These are phyloP conservation scores for Spergularia azorica DNA, from an alignment of 179 eudicot species.

Conservation along the genomic window DNA sequence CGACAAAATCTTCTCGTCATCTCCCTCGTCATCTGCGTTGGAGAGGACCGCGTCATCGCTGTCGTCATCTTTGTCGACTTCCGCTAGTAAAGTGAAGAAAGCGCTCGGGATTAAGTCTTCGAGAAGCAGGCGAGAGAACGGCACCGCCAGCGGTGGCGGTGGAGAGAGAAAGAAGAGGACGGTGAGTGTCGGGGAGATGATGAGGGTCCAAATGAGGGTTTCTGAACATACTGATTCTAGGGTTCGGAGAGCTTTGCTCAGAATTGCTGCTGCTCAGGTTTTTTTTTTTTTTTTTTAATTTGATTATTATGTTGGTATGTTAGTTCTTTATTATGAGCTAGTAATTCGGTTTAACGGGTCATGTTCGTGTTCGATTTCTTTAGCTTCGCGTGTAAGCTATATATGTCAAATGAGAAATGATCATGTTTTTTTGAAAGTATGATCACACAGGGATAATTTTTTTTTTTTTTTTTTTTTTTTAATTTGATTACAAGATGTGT, in stretches of 20 bases:
- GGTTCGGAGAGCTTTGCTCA: conserved; percentile 70
- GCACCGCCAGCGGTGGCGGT: background rate
- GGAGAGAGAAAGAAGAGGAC: conserved; percentile 30
- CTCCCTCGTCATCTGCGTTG: conserved; percentile 40
- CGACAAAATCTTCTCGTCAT: conserved; percentile 28
- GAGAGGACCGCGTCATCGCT: conserved; percentile 57
- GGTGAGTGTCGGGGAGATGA: conserved; percentile 62
- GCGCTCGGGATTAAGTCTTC: conserved; percentile 64
- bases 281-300: background rate
- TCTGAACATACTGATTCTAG: conserved; percentile 82
- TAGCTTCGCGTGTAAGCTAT: too few relatives aligned
- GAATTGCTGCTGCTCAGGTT: conserved; percentile 90
- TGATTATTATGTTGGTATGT: background rate
- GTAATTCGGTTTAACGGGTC: background rate
- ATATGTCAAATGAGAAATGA: too few relatives aligned
- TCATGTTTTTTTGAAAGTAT: too few relatives aligned
- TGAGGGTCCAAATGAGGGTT: conserved; percentile 87
- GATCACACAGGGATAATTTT: too few relatives aligned
- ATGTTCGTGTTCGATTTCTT: too few relatives aligned
- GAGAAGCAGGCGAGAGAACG: conserved; percentile 23
- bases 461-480: too few relatives aligned
- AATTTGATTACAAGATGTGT: too few relatives aligned
- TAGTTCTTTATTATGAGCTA: background rate
- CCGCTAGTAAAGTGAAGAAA: conserved; percentile 79
- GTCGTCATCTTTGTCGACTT: conserved; percentile 43